phyloP scores from a whole-genome alignment of 495 filamentous ascomycete species.

The Chaetomium fimeti region DNA sequence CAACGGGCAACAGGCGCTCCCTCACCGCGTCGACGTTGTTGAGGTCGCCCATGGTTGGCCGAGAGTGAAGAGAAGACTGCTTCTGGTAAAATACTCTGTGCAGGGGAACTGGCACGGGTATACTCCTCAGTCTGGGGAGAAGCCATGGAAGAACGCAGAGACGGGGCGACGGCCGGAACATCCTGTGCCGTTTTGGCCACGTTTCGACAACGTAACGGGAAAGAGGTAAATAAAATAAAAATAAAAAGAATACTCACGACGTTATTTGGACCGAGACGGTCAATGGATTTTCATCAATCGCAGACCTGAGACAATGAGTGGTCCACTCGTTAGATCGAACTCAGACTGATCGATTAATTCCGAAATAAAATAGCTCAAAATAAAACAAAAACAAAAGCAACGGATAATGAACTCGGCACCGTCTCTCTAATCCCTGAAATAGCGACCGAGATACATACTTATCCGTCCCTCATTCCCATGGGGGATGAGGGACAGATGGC shows the following conservation, averaged over 20 bases:
- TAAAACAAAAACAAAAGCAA: background rate
- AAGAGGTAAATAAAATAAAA: background rate
- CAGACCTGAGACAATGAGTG: too few relatives aligned
- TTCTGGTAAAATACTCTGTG: background rate
- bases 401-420: too few relatives aligned
- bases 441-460: too few relatives aligned
- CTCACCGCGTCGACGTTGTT: conserved; percentile 37
- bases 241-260: background rate
- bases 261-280: too few relatives aligned
- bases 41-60: conserved; percentile 35
- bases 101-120: background rate
- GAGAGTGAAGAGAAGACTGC: background rate
- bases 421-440: too few relatives aligned
- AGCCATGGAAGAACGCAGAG: background rate
- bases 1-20: background rate
- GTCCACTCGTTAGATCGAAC: too few relatives aligned
- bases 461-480: too few relatives aligned
- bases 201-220: background rate
- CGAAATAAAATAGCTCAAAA: too few relatives aligned
- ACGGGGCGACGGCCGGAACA: background rate
- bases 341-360: too few relatives aligned
- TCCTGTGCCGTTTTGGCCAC: background rate
- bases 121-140: background rate
- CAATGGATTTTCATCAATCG: too few relatives aligned
- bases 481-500: too few relatives aligned